Evolutionary conservation across 495 filamentous ascomycete species (phyloP), one percentile per base, ranked within the genome.

Genomic region (Collariella sp.): DNA sequence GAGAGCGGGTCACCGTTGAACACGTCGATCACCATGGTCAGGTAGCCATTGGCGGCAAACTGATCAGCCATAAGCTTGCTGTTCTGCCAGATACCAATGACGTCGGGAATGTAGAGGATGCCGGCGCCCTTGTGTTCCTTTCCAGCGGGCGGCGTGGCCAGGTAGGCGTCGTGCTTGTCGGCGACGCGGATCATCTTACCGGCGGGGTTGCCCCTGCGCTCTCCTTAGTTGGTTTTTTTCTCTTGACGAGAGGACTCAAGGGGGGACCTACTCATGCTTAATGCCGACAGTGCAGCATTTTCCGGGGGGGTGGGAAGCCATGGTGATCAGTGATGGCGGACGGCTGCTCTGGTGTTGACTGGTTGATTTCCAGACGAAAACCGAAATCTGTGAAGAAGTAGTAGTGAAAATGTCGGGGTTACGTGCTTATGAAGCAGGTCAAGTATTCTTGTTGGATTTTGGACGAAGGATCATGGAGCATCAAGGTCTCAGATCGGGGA

Each of bases 11-110:
- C 86, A 46, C 86, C 88, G 39, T 83, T 76, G 76, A 91, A 88
- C 54, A 86, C 70, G 66, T 95, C 89, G 52, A 87, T 79, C 59
- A 95, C 73, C 20, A 91, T 67, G 41, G 82, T 82, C 19, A 86
- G 76, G 69, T 90, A 95, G 40, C 89, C 89, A 63, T 87, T 86
- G 61, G 80, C 83, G 53, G 89, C 89, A 56, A 79, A 88, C 66
- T 88, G 84, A 72, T 94, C 89, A 54, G 88, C 88, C 53, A 91
- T 72, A 44, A 95, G 79, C 73, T 91, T 75, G 63, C 80, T 74
- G 72, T 94, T 94, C 66, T 79, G 72, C 76, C 81, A 89, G 67
- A 88, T 79, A 55, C 85, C 79, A 61, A 87, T 77, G 61, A 87
- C 77, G 58, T 89, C 86, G 34, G 81, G 78, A 39, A 88, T 60